phyloP scores from a whole-genome alignment of 2,329 filamentous ascomycete genomes.

The Penicillium digitatum region DNA sequence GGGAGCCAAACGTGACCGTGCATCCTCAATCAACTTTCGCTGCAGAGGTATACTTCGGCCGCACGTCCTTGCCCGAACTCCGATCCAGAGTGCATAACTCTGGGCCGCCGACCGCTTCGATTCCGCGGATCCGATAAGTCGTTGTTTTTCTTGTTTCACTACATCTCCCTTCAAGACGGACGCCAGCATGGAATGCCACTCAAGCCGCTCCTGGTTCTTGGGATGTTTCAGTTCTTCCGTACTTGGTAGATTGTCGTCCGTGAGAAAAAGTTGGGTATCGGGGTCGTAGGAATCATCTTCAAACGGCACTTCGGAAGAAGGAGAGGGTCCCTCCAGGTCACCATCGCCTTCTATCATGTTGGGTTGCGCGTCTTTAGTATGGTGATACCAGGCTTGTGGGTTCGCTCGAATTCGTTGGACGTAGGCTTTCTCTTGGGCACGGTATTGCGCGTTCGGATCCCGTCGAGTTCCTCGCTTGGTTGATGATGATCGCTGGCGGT shows the following conservation, averaged over 20 bases:
- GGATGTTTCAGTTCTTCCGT: slow-evolving; percentile 86
- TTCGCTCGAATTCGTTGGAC: slow-evolving; percentile 86
- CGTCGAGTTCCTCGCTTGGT: slow-evolving; percentile 51
- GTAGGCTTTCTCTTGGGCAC: slow-evolving; percentile 90
- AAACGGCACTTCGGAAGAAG: slow-evolving; percentile 75
- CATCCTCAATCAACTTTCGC: slow-evolving; percentile 81
- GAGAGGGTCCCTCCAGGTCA: slow-evolving; percentile 86
- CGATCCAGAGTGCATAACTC: slow-evolving; percentile 77
- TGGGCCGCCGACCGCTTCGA: slow-evolving; percentile 67
- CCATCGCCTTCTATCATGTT: slow-evolving; percentile 70
- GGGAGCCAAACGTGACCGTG: slow-evolving; percentile 66
- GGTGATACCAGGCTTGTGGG: slow-evolving; percentile 66
- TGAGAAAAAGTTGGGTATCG: slow-evolving; percentile 88
- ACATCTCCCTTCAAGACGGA: slow-evolving; percentile 95
- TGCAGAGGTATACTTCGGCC: slow-evolving; percentile 82
- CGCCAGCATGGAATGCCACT: slow-evolving; percentile 98
- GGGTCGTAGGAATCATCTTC: slow-evolving; percentile 84
- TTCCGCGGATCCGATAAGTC: slow-evolving; percentile 75
- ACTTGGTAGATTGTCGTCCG: slow-evolving; percentile 81
- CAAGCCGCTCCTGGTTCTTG: slow-evolving; percentile 80
- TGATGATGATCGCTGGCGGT: slow-evolving; percentile 55
- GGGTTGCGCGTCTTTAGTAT: slow-evolving; percentile 59
- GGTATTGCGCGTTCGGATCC: slow-evolving; percentile 69
- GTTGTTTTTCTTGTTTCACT: slow-evolving; percentile 95
- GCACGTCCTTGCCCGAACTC: slow-evolving; percentile 76